These are phyloP conservation scores for Strobilomyces echinocephalus DNA, from an alignment of 768 basidiomycete species.

Conservation along the genomic window DNA sequence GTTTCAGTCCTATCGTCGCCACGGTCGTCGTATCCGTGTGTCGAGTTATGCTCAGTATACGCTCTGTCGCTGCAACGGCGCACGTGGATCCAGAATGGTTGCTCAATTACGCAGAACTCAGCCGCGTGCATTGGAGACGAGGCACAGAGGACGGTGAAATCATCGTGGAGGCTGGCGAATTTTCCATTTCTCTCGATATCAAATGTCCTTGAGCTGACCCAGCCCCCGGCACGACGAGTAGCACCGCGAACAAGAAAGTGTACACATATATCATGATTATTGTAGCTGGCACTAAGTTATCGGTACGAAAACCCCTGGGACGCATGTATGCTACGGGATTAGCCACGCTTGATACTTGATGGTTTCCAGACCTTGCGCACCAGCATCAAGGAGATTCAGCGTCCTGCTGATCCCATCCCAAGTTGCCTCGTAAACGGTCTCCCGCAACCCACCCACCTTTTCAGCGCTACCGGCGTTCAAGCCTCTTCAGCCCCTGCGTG, in stretches of 20 bases:
- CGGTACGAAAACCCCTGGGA: too few species aligned
- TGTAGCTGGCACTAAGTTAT: too few species aligned
- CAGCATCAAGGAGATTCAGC: neutral
- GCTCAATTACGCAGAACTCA: slow-evolving; percentile 43
- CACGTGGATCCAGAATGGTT: slow-evolving; percentile 41
- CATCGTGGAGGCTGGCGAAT: slow-evolving; percentile 1
- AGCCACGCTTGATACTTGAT: neutral
- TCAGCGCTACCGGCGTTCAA: neutral
- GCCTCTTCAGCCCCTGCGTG: neutral
- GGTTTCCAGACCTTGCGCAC: neutral
- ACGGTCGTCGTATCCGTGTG: slow-evolving; percentile 27
- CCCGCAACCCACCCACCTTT: neutral
- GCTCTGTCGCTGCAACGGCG: slow-evolving; percentile 37
- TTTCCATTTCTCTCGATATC: neutral
- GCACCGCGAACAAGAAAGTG: neutral
- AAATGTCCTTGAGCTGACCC: neutral
- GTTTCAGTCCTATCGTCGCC: slow-evolving; percentile 3
- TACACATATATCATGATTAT: neutral
- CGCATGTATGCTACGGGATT: neutral
- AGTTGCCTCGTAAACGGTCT: neutral
- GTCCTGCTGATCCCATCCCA: neutral
- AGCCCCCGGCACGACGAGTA: neutral
- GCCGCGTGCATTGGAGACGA: slow-evolving; percentile 24
- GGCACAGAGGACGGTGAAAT: slow-evolving; percentile 7
- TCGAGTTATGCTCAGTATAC: slow-evolving; percentile 37